Percentiles rank a stretch among this genome's conserved stretches.
phyloP scores from a whole-genome alignment of 2,329 filamentous ascomycete genomes.

The Trichoderma breve region DNA sequence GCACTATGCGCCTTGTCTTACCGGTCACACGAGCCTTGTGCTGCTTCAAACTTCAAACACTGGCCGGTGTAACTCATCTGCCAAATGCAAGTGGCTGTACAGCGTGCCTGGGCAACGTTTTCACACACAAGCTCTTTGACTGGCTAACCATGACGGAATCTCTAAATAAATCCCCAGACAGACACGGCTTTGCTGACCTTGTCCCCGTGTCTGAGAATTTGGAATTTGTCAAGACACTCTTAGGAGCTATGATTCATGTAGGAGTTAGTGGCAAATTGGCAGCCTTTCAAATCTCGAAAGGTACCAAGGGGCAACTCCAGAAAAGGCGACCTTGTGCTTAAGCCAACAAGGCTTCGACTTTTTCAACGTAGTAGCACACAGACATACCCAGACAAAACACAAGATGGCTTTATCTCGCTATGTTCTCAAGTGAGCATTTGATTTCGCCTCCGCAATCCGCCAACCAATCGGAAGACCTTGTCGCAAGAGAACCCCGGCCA shows the following conservation, averaged over 20 bases:
- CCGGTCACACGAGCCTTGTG: not conserved
- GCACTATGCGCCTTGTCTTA: not conserved
- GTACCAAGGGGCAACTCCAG: not conserved
- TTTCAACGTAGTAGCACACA: not conserved
- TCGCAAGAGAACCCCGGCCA: not conserved
- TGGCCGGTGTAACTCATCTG: not conserved
- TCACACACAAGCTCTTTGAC: not conserved
- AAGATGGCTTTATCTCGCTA: not conserved
- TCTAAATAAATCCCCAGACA: not conserved
- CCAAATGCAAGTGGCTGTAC: not conserved
- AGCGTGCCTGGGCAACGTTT: not conserved
- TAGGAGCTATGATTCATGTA: not conserved
- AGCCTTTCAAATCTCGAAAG: not conserved
- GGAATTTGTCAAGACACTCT: not conserved
- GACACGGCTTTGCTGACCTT: not conserved
- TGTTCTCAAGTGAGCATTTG: not conserved
- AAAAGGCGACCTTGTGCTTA: not conserved
- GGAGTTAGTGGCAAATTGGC: not conserved
- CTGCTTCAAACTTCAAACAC: not conserved
- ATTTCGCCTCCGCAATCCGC: not conserved
- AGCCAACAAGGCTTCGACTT: not conserved
- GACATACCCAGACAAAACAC: not conserved
- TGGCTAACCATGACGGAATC: not conserved
- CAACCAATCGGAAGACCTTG: slow-evolving; percentile 3
- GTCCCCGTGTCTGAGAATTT: not conserved